Conservation (phyloP, 1,284 basidiomycete species). For the Cystobasidium sp. region DNA sequence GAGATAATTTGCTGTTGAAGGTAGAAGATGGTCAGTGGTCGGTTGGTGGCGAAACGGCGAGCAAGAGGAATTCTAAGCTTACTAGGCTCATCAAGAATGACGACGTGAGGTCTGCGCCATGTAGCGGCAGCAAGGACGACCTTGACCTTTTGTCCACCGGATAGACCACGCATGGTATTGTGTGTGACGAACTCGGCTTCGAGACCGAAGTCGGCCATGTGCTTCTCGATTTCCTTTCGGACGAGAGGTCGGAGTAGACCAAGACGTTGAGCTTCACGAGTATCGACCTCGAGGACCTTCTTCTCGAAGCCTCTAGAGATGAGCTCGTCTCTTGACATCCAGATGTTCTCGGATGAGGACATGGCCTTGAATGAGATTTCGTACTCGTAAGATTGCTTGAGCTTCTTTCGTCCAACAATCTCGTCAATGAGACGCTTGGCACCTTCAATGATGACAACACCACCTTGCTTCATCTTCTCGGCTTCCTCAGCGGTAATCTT, state of each 20-base stretch:
- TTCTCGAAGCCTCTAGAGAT: slow-evolving; percentile 96
- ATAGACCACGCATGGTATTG: slow-evolving; percentile 75
- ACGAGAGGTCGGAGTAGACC: slow-evolving; percentile 95
- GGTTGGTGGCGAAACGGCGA: slow-evolving; percentile 46
- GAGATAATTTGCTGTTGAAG: slow-evolving; percentile 69
- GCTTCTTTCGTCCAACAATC: slow-evolving; percentile 88
- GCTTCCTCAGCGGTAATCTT: slow-evolving; percentile 84
- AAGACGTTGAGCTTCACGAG: slow-evolving; percentile 93
- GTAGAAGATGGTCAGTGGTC: slow-evolving; percentile 28
- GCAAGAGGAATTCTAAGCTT: slow-evolving; percentile 59
- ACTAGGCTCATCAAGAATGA: slow-evolving; percentile 97
- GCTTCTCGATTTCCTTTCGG: slow-evolving; percentile 96
- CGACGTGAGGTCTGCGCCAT: slow-evolving; percentile 96
- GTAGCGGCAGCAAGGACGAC: slow-evolving; percentile 51
- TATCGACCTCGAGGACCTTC: slow-evolving; percentile 92
- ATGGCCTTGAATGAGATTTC: slow-evolving; percentile 86
- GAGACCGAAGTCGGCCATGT: slow-evolving; percentile 95
- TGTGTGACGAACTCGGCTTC: slow-evolving; percentile 96
- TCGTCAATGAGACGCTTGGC: slow-evolving; percentile 95
- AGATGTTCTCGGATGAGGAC: slow-evolving; percentile 47
- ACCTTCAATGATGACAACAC: slow-evolving; percentile 82
- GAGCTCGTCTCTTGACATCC: slow-evolving; percentile 89
- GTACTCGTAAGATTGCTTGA: slow-evolving; percentile 99
- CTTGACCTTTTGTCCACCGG: slow-evolving; percentile 99
- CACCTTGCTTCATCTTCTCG: slow-evolving; percentile 96